phyloP scores from a whole-genome alignment of 306 rosid genomes.

The Lagenaria siceraria region DNA sequence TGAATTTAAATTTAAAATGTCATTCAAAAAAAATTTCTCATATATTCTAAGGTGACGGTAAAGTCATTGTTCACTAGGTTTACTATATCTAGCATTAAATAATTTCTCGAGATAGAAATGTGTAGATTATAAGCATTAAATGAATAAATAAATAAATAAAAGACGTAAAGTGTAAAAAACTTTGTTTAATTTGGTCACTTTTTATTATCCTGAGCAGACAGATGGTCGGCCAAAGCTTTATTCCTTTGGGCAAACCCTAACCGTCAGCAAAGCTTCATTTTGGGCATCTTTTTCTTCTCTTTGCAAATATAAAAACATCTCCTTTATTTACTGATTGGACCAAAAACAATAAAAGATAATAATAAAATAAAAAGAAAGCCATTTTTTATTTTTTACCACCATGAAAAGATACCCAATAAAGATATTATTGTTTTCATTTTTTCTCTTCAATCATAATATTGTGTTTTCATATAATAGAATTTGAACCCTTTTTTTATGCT shows the following conservation, averaged over 20 bases:
- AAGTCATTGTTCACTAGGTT: too few relatives aligned
- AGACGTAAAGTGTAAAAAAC: background rate
- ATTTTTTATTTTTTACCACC: background rate
- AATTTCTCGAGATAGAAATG: background rate
- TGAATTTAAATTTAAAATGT: too few relatives aligned
- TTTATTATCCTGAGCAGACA: constrained; percentile 6
- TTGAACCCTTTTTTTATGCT: too few relatives aligned
- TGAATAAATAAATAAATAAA: background rate
- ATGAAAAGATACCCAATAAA: background rate
- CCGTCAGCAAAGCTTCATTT: background rate
- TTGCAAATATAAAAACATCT: background rate
- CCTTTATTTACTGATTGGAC: background rate
- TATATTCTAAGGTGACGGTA: too few relatives aligned
- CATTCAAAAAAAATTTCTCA: background rate
- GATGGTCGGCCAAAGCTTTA: constrained; percentile 13
- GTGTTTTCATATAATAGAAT: background rate
- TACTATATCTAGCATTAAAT: too few relatives aligned
- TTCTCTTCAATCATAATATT: background rate
- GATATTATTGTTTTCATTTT: background rate
- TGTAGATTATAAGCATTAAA: background rate
- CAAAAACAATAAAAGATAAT: background rate
- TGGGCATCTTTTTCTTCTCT: background rate
- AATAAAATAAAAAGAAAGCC: background rate
- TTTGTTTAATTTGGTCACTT: background rate
- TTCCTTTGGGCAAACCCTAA: constrained; percentile 7